Conservation (phyloP, 495 filamentous ascomycete species). For the Hypoxylon lienhwacheense region DNA sequence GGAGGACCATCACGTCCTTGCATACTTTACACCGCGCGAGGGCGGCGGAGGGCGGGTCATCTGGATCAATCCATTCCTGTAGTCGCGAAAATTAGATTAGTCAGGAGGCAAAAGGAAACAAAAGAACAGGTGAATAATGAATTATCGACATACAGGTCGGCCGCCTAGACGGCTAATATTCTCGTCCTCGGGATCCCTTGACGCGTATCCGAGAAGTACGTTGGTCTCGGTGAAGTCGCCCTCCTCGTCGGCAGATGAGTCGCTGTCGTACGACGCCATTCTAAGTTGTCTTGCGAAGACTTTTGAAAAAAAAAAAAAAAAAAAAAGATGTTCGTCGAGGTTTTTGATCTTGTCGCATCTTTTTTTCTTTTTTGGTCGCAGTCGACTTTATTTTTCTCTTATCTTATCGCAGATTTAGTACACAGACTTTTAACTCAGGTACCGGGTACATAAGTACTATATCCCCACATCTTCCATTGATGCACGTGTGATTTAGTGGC, state of each 20-base stretch:
- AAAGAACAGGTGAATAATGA: conserved; percentile 14
- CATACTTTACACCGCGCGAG: conserved; percentile 89
- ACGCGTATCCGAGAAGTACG: conserved; percentile 88
- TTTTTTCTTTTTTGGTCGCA: no score
- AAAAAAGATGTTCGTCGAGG: no score
- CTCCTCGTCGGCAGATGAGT: conserved; percentile 73
- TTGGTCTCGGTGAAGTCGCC: conserved; percentile 80
- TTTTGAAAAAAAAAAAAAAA: no score
- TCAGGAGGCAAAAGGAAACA: neutral
- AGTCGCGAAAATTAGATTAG: neutral
- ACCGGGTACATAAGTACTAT: no score
- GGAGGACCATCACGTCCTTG: conserved; percentile 76
- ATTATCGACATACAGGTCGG: conserved; percentile 78
- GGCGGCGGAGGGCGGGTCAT: conserved; percentile 69
- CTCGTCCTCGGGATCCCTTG: conserved; percentile 78
- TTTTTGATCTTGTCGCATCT: neutral
- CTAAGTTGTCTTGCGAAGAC: neutral
- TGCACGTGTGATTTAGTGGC: no score
- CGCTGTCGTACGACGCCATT: conserved; percentile 86
- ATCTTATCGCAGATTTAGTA: conserved; percentile 24
- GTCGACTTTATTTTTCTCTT: conserved; percentile 29
- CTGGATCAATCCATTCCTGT: conserved; percentile 78
- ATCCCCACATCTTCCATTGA: no score
- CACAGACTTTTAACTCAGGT: no score
- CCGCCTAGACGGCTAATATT: conserved; percentile 88